Percentiles rank a stretch among this genome's conserved stretches.
Conservation (phyloP, 2,329 filamentous ascomycete genomes). For the Elsinoe ampelina region DNA sequence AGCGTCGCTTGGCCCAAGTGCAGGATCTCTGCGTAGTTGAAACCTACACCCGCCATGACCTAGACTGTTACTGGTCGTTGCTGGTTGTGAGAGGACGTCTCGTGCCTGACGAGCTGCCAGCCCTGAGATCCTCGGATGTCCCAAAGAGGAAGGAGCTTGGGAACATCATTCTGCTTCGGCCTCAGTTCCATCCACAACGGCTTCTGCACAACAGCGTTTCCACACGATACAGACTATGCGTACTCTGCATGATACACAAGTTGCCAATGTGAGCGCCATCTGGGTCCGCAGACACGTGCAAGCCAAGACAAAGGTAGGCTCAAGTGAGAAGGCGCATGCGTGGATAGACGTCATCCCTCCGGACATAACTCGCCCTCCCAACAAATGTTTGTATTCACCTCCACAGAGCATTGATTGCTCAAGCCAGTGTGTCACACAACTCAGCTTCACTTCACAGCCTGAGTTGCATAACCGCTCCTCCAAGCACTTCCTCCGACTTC, state of each 20-base stretch:
- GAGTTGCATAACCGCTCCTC: neutral
- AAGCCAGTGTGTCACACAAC: too few relatives aligned
- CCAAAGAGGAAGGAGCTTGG: slow-evolving; percentile 6
- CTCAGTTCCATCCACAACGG: neutral
- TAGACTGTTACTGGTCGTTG: slow-evolving; percentile 7
- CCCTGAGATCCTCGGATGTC: neutral
- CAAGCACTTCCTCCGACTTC: neutral
- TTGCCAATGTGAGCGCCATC: neutral
- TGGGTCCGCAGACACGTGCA: neutral
- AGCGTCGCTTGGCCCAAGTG: slow-evolving; percentile 34
- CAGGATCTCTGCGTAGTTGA: slow-evolving; percentile 18
- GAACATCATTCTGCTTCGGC: neutral
- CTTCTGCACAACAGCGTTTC: neutral
- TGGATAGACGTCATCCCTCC: neutral
- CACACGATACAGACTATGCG: too few relatives aligned
- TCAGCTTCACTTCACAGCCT: neutral
- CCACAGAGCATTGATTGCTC: too few relatives aligned
- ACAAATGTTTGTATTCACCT: neutral
- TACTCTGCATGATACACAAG: too few relatives aligned
- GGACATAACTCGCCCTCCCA: slow-evolving; percentile 2
- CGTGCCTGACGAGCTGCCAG: neutral
- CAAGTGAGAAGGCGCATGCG: neutral
- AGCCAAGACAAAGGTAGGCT: slow-evolving; percentile 4
- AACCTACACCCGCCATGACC: slow-evolving; percentile 13
- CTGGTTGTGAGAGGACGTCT: neutral